phyloP scores from a whole-genome alignment of 768 basidiomycete species.

The Boletus insuetus region DNA sequence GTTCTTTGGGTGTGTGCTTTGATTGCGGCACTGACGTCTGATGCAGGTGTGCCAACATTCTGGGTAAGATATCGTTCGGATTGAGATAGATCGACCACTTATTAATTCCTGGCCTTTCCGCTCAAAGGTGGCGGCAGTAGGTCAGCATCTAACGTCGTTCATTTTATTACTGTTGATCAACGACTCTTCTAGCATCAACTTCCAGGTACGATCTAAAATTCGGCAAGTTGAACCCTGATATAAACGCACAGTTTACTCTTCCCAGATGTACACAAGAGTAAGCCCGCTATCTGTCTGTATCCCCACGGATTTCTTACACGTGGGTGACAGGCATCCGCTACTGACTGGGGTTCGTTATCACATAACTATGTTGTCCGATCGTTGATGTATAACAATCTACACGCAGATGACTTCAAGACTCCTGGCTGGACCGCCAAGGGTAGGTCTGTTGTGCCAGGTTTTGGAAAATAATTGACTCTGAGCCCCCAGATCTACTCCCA shows the following conservation, averaged over 20 bases:
- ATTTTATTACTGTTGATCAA: no score
- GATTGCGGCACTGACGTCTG: background rate
- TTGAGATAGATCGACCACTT: background rate
- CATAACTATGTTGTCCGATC: background rate
- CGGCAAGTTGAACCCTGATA: no score
- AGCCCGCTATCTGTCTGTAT: no score
- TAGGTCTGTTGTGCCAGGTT: conserved; percentile 20
- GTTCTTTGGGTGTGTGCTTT: background rate
- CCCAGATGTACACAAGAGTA: no score
- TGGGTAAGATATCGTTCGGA: conserved; percentile 35
- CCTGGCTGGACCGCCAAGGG: conserved; percentile 67
- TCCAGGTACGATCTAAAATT: no score
- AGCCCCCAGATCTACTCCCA: conserved; percentile 53
- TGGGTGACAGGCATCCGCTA: conserved; percentile 54
- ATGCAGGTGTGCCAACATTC: conserved; percentile 61
- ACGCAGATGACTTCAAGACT: conserved; percentile 66
- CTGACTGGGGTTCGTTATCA: conserved; percentile 57
- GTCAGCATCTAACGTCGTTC: no score
- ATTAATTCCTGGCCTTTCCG: background rate
- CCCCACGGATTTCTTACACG: background rate
- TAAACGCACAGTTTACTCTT: no score
- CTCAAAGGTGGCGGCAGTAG: no score
- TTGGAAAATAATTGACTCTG: background rate
- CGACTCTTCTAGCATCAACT: no score
- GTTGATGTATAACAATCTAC: background rate